phyloP scores from a whole-genome alignment of 202 grass and related monocot genomes.

The Carex arenaria region DNA sequence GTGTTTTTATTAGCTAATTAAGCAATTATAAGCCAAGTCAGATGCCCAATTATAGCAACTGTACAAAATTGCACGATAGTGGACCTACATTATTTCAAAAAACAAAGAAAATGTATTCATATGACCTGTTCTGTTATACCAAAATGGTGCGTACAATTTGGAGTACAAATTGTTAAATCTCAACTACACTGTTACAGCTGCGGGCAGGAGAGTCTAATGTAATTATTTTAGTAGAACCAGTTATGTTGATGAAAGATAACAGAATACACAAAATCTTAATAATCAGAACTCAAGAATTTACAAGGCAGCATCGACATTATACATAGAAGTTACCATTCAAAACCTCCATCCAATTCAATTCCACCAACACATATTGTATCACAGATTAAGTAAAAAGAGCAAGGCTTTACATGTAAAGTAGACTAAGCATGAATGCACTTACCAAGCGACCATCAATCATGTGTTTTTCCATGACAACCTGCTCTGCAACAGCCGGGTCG shows the following conservation, averaged over 20 bases:
- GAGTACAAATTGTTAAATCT: neutral
- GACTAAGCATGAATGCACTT: conserved; percentile 16
- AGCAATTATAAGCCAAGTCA: neutral
- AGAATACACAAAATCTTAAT: neutral
- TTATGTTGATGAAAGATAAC: neutral
- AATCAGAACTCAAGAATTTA: neutral
- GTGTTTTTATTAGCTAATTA: neutral
- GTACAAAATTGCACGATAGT: neutral
- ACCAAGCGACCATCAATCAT: conserved; percentile 90
- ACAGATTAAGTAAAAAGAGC: neutral
- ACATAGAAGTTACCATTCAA: neutral
- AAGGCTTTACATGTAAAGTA: neutral
- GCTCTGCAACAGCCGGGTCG: conserved; percentile 49
- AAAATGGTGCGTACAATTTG: neutral
- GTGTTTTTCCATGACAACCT: conserved; percentile 66
- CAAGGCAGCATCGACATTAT: neutral
- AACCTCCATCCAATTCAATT: conserved; percentile 3
- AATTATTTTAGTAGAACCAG: neutral
- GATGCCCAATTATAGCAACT: neutral
- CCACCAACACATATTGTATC: neutral
- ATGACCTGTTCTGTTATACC: neutral
- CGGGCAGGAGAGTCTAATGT: neutral
- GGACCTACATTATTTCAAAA: conserved; percentile 9
- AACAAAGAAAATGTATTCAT: neutral
- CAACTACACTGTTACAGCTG: neutral